These are phyloP conservation scores for Fusarium sp. DNA, from an alignment of 2,329 filamentous ascomycete genomes.

Conservation along the genomic window DNA sequence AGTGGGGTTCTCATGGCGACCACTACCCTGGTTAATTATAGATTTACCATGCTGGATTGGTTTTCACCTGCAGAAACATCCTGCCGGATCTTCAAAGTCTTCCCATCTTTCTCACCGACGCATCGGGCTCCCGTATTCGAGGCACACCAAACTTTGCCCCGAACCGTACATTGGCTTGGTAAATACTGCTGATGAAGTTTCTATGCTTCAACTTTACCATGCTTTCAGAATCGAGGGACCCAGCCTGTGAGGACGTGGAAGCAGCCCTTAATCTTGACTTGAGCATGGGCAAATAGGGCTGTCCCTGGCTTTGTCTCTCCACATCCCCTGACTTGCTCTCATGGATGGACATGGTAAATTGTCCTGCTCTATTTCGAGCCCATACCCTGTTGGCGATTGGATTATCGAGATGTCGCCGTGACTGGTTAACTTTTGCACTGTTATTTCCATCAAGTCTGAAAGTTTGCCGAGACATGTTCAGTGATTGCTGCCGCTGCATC, in stretches of 20 bases:
- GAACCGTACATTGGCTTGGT: neutral
- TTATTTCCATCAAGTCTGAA: no score
- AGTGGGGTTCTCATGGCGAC: conserved; percentile 23
- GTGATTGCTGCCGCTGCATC: neutral
- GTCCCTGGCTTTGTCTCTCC: neutral
- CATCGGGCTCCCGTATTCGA: conserved; percentile 13
- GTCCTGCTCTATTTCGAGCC: neutral
- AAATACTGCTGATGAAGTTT: neutral
- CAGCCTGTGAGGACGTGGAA: neutral
- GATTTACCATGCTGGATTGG: conserved; percentile 37
- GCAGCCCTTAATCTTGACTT: neutral
- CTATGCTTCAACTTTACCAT: neutral
- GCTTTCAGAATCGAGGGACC: neutral
- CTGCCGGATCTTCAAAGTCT: conserved; percentile 14
- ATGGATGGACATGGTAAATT: neutral
- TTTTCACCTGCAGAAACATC: conserved; percentile 34
- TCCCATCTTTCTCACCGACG: conserved; percentile 28
- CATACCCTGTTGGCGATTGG: neutral
- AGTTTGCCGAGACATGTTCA: neutral
- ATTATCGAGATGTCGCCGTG: no score
- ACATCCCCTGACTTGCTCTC: neutral
- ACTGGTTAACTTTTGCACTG: no score
- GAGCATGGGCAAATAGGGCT: no score
- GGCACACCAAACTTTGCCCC: conserved; percentile 10
- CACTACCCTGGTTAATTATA: conserved; percentile 1